These are phyloP conservation scores for Flaveria trinervia DNA, from an alignment of 129 eudicot species.

Conservation along the genomic window DNA sequence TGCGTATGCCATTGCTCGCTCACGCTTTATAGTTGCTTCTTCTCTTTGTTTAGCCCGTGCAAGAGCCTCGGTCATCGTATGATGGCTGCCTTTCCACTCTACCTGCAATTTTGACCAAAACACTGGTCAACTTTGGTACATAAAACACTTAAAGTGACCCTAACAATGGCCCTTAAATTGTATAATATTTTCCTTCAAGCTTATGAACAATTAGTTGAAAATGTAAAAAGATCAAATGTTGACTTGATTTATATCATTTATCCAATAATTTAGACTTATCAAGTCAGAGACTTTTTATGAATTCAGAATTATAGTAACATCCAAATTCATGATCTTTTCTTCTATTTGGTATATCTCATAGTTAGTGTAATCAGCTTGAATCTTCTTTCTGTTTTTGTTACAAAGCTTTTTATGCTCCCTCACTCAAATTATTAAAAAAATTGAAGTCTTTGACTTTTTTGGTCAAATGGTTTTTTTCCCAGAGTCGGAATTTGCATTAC, in stretches of 20 bases:
- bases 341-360: neutral
- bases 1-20: slow-evolving; percentile 96
- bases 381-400: neutral
- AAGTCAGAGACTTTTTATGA: neutral
- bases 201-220: neutral
- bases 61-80: slow-evolving; percentile 69
- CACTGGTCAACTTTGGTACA: slow-evolving; percentile 2
- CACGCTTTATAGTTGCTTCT: slow-evolving; percentile 91
- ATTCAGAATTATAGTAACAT: neutral
- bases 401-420: neutral
- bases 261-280: neutral
- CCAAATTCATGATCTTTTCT: neutral
- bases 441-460: slow-evolving; percentile 8
- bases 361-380: neutral
- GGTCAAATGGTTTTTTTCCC: neutral
- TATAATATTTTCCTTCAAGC: neutral
- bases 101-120: slow-evolving; percentile 47
- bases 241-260: neutral
- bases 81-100: slow-evolving; percentile 81
- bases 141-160: neutral
- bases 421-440: neutral
- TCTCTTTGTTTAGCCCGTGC: slow-evolving; percentile 83
- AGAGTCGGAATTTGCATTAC: slow-evolving; percentile 33
- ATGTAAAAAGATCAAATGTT: slow-evolving; percentile 5
- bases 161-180: neutral